Evolutionary conservation across 139 green algal genomes (phyloP).

Genomic region (Chlamydomonas sp.): DNA sequence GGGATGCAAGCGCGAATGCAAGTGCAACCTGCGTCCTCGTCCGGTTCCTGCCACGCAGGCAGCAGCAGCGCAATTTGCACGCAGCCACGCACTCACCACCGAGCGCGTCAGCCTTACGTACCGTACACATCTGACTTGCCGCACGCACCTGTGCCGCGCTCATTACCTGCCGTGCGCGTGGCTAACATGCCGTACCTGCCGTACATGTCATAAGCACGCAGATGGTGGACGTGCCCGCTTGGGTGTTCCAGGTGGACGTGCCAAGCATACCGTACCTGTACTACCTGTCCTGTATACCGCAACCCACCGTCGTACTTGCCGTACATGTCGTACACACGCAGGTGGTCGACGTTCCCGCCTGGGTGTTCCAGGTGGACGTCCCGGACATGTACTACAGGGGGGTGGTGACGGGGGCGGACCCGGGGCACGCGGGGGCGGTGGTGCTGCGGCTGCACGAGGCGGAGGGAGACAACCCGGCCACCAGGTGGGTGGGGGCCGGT

Average conservation of each 20-base stretch:
- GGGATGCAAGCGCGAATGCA: too few species aligned
- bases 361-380: not conserved
- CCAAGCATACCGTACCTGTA: not conserved
- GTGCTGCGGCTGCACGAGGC: not conserved
- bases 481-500: not conserved
- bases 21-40: too few species aligned
- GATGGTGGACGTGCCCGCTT: too few species aligned
- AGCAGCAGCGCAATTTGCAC: too few species aligned
- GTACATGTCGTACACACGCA: not conserved
- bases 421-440: not conserved
- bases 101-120: too few species aligned
- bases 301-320: too few species aligned
- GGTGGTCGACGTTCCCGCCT: constrained; percentile 9
- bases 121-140: too few species aligned
- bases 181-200: not conserved
- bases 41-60: too few species aligned
- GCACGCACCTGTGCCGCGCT: too few species aligned
- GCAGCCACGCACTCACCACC: too few species aligned
- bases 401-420: not conserved
- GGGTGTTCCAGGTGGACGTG: not conserved
- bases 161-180: not conserved
- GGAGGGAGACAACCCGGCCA: not conserved
- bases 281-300: too few species aligned
- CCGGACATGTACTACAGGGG: not conserved
- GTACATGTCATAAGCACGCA: too few species aligned